phyloP scores from a whole-genome alignment of 768 basidiomycete genomes.

The Mycena indigotica region DNA sequence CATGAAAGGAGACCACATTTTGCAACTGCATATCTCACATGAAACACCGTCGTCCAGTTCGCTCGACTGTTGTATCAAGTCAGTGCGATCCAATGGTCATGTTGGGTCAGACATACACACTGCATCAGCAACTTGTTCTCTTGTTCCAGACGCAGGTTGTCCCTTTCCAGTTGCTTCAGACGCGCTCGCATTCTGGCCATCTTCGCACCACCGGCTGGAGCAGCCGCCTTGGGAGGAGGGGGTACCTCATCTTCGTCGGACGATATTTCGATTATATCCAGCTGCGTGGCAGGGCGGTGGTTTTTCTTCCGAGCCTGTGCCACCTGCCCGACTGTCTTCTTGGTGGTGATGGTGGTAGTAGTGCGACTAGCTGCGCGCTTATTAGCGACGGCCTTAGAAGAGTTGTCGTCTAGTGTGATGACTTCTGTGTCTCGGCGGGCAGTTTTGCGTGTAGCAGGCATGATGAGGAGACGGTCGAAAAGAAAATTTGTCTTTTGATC shows the following conservation, averaged over 20 bases:
- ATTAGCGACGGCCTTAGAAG: neutral
- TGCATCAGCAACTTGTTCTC: conserved; percentile 19
- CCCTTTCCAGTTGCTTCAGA: conserved; percentile 11
- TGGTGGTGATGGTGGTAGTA: neutral
- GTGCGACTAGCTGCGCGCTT: too few relatives aligned
- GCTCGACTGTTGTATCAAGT: neutral
- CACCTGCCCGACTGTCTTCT: neutral
- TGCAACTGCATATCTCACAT: conserved; percentile 19
- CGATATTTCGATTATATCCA: conserved; percentile 21
- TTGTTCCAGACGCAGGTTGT: conserved; percentile 11
- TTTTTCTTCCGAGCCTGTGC: conserved; percentile 11
- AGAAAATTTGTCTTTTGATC: too few relatives aligned
- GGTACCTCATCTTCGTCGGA: conserved; percentile 17
- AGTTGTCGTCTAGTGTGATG: neutral
- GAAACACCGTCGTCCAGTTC: conserved; percentile 17
- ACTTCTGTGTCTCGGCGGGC: neutral
- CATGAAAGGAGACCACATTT: conserved; percentile 21
- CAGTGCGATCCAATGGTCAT: too few relatives aligned
- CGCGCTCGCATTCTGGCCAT: conserved; percentile 9
- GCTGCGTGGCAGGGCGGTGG: conserved; percentile 2
- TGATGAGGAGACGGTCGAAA: neutral
- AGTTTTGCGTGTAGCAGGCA: neutral
- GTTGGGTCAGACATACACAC: neutral
- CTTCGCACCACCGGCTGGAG: neutral
- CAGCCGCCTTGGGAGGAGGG: neutral